Conservation (phyloP, 2,329 filamentous ascomycete species). For the Raffaelea albimanens region DNA sequence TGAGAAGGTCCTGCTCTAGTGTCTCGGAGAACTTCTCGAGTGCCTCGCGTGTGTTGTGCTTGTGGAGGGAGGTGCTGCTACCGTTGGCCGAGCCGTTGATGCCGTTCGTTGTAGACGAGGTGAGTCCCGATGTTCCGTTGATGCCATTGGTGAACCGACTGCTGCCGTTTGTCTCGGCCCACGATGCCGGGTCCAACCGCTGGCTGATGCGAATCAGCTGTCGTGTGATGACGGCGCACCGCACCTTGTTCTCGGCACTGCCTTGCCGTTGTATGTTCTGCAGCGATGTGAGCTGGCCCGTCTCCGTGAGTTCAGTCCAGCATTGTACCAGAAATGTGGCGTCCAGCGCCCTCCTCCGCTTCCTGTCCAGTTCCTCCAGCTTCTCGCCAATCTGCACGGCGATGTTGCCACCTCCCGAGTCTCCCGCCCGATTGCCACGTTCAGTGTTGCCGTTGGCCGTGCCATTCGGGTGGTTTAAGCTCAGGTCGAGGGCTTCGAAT, state of each 20-base stretch:
- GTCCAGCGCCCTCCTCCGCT: slow-evolving; percentile 81
- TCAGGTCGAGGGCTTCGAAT: slow-evolving; percentile 82
- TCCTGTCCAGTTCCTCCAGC: slow-evolving; percentile 87
- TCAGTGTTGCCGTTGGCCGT: slow-evolving; percentile 25
- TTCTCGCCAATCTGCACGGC: slow-evolving; percentile 92
- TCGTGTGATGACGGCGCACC: slow-evolving; percentile 85
- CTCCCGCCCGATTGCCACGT: slow-evolving; percentile 32
- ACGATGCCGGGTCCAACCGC: slow-evolving; percentile 69
- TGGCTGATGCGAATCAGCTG: slow-evolving; percentile 93
- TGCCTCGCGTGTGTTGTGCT: slow-evolving; percentile 69
- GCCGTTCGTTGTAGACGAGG: slow-evolving; percentile 11
- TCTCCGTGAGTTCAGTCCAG: slow-evolving; percentile 91
- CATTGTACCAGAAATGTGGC: slow-evolving; percentile 93
- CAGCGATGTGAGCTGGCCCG: slow-evolving; percentile 74
- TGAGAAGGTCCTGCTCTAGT: slow-evolving; percentile 86
- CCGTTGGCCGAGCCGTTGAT: slow-evolving; percentile 25
- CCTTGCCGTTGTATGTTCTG: slow-evolving; percentile 82
- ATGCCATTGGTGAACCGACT: slow-evolving; percentile 42
- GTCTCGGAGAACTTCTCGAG: slow-evolving; percentile 96
- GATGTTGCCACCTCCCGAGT: slow-evolving; percentile 63
- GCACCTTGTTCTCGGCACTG: slow-evolving; percentile 82
- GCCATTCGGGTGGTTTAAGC: slow-evolving; percentile 55
- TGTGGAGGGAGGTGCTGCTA: slow-evolving; percentile 38
- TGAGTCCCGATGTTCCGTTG: slow-evolving; percentile 21
- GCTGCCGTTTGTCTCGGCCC: slow-evolving; percentile 52